Percentiles rank a stretch among this genome's conserved stretches.
Evolutionary conservation across 2,329 filamentous ascomycete genomes (phyloP).

Genomic region (Colletotrichum endophyticum): DNA sequence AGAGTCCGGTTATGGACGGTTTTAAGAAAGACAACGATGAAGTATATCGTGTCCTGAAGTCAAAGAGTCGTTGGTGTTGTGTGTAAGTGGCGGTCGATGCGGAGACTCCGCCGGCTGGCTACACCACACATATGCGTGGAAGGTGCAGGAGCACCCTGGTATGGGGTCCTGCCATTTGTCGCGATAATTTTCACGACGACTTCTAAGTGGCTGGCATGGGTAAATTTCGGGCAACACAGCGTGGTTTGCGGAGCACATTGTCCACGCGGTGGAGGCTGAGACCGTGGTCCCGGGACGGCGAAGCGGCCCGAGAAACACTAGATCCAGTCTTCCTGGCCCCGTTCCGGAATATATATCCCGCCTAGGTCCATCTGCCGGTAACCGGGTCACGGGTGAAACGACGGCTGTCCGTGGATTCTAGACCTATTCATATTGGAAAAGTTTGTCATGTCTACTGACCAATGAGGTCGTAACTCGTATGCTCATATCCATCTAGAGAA

Average conservation of each 20-base stretch:
- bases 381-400: background rate
- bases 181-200: background rate
- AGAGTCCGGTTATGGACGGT: accelerated
- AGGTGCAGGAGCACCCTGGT: background rate
- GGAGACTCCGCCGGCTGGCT: background rate
- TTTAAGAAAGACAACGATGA: background rate
- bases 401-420: background rate
- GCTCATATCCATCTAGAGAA: background rate
- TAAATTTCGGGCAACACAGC: background rate
- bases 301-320: background rate
- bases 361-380: background rate
- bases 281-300: background rate
- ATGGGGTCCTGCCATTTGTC: background rate
- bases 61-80: background rate
- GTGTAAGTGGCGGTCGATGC: background rate
- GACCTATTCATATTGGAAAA: background rate
- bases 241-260: background rate
- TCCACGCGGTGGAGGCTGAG: background rate
- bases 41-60: background rate
- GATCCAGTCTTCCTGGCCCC: background rate
- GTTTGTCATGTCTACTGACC: background rate
- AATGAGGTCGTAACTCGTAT: background rate
- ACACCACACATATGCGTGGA: too few relatives aligned
- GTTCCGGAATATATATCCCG: background rate
- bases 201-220: background rate